Percentiles rank a stretch among this genome's conserved stretches.
Evolutionary conservation across 2,329 filamentous ascomycete species (phyloP).

Genomic region (Hirsutella rhossiliensis): DNA sequence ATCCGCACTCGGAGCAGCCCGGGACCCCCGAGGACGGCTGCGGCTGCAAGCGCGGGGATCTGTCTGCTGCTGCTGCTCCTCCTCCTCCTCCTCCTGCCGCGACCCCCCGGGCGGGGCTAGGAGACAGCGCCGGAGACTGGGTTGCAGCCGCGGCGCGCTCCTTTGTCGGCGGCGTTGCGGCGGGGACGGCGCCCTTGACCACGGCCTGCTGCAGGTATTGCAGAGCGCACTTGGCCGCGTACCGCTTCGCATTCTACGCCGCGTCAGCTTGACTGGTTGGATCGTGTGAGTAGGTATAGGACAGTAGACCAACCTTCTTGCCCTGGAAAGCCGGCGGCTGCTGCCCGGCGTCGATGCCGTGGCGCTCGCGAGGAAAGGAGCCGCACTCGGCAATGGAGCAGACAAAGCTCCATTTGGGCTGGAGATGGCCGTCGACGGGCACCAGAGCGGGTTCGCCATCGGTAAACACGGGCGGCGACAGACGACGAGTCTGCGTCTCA

Average conservation of each 20-base stretch:
- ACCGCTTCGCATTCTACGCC: slow-evolving; percentile 33
- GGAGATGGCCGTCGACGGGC: slow-evolving; percentile 10
- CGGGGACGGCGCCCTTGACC: background rate
- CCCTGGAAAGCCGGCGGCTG: slow-evolving; percentile 24
- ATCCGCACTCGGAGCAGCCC: background rate
- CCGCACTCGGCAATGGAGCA: slow-evolving; percentile 12
- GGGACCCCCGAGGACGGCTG: background rate
- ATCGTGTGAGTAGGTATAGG: slow-evolving; percentile 4
- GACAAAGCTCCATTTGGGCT: slow-evolving; percentile 12
- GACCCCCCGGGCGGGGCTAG: background rate
- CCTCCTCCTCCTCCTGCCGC: background rate
- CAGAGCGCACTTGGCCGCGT: slow-evolving; percentile 36
- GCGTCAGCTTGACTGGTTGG: background rate
- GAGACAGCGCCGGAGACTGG: background rate
- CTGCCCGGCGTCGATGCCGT: slow-evolving; percentile 17
- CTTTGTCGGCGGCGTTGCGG: background rate
- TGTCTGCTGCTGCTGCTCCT: background rate
- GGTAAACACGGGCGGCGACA: slow-evolving; percentile 4
- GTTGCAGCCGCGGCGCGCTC: background rate
- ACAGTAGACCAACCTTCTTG: too few species aligned
- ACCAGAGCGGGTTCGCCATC: slow-evolving; percentile 8
- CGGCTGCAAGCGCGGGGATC: background rate
- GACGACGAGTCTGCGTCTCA: slow-evolving; percentile 5
- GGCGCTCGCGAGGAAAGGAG: slow-evolving; percentile 18
- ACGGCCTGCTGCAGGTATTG: slow-evolving; percentile 22